Base-by-base conservation (phyloP, 495 filamentous ascomycete genomes). In the Aspergillus avenaceus region DNA sequence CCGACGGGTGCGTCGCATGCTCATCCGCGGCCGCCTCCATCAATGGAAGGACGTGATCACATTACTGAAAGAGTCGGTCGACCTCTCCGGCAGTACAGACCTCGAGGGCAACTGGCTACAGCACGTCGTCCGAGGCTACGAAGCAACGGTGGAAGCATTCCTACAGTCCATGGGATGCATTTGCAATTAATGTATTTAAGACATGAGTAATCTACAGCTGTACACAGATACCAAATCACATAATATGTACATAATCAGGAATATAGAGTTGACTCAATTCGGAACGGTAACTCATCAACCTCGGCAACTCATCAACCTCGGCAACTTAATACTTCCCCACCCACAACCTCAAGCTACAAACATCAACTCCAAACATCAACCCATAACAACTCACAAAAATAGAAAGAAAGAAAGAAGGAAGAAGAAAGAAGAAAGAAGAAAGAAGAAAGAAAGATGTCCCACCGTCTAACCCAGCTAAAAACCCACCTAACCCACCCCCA, bases 401-500 rank as follows among this genome's bases (percentile, higher is more conserved):
- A n/a, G n/a, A n/a, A n/a, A n/a, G n/a, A n/a, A n/a, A n/a, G n/a
- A n/a, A n/a, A n/a, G n/a, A n/a, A n/a, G n/a, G n/a, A n/a, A n/a
- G n/a, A n/a, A n/a, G n/a, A 45, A 26, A 43, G 16, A 47, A 52
- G 24, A 14, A 36, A 52, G 5, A 23, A 27, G 9, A 42, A 36
- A 50, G 41, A 45, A 46, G 45, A 58, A 16, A 48, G 6, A 16
- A 53, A 57, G 41, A 75, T 73, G 70, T 52, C 70, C 26, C 61
- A 84, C 62, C 77, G 85, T 52, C 70, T 85, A 51, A 65, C 68
- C 45, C 88, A 92, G 63, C 78, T 92, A 47, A 78, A 84, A 52
- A 75, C 76, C 46, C 88, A 92, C 63, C 81, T 92, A 54, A 89
- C 86, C 73, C 91, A 81, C 74, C 87, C 88, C 12, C 75, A 79